phyloP scores from a whole-genome alignment of 768 basidiomycete genomes.

The Xerocomellus intermedius region DNA sequence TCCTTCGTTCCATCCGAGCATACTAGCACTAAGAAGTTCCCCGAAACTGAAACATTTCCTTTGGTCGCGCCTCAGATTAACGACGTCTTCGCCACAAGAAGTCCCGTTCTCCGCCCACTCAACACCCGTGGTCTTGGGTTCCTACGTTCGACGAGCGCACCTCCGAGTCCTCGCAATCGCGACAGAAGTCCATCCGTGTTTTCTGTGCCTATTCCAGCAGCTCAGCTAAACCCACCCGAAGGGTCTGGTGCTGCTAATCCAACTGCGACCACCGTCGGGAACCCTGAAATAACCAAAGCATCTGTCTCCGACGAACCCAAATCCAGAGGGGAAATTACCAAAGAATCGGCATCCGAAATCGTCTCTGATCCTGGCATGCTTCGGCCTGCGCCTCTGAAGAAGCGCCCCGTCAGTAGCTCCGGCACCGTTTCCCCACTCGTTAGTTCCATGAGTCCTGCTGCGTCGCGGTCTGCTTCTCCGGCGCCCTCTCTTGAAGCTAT shows the following conservation, averaged over 20 bases:
- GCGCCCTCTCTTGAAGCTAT: constrained; percentile 64
- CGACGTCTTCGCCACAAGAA: constrained; percentile 14
- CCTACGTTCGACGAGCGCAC: constrained; percentile 56
- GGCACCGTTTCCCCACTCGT: constrained; percentile 12
- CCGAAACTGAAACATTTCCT: constrained; percentile 15
- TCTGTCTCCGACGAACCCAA: constrained; percentile 1
- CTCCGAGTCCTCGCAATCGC: constrained; percentile 47
- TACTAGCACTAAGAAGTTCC: constrained; percentile 34
- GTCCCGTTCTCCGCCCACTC: constrained; percentile 38
- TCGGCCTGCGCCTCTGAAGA: constrained; percentile 13
- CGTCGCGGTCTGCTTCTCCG: constrained; percentile 44
- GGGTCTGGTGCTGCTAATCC: neutral
- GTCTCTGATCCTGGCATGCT: neutral
- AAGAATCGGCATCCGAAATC: neutral
- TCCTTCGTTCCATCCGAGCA: constrained; percentile 38
- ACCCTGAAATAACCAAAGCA: neutral
- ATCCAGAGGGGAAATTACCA: neutral
- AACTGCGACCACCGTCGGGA: neutral
- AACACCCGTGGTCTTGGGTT: constrained; percentile 50
- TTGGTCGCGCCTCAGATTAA: constrained; percentile 5
- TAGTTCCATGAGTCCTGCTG: constrained; percentile 9
- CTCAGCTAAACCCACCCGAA: neutral
- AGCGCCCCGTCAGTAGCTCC: constrained; percentile 14
- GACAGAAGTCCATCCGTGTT: constrained; percentile 2
- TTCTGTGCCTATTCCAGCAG: constrained; percentile 3